Evolutionary conservation across 306 rosid genomes (phyloP), one percentile per base, ranked within the genome.

Genomic region (Psophocarpus tetragonolobus): DNA sequence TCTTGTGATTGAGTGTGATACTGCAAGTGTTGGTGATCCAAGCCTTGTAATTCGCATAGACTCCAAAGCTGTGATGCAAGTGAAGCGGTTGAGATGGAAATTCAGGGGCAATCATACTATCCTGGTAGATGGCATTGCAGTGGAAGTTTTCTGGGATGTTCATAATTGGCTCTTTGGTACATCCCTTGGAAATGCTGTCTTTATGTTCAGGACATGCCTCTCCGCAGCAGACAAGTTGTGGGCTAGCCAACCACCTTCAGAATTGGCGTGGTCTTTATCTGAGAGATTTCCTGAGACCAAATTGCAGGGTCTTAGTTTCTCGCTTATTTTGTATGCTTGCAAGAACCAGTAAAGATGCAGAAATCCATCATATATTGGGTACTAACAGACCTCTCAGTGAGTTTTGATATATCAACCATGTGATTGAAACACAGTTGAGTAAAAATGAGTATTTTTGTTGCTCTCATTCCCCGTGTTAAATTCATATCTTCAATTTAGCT

Each of bases 111-210:
- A 95, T 75, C 90, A 92, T 71, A 92, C 92, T 21, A 91, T 95
- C 66, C 80, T 90, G 71, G 90, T 95, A 41, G 97, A 95, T 84
- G 97, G 97, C 44, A 78, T 88, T 77, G 87, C 92, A 4, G 90
- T 95, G 14, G 99, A 95, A 81, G 90, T 95, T 68, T 88, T 89
- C 77, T 95, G 99, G 99, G 99, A 95, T 83, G 97, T 90, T 20
- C 94, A 95, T 86, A 91, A 69, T 86, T 95, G 99, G 99, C 97
- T 95, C 76, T 95, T 92, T 27, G 82, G 91, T 48, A 17, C 94
- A 62, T 84, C 97, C 41, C 82, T 87, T 20, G 92, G 92, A 58
- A 86, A 76, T 77, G 97, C 99, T 54, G 97, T 95, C 76, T 95
- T 95, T 75, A 87, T 95, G 98, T 95, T 95, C 91, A 89, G 88